phyloP scores from a whole-genome alignment of 495 filamentous ascomycete species.

The Poronia punctata region DNA sequence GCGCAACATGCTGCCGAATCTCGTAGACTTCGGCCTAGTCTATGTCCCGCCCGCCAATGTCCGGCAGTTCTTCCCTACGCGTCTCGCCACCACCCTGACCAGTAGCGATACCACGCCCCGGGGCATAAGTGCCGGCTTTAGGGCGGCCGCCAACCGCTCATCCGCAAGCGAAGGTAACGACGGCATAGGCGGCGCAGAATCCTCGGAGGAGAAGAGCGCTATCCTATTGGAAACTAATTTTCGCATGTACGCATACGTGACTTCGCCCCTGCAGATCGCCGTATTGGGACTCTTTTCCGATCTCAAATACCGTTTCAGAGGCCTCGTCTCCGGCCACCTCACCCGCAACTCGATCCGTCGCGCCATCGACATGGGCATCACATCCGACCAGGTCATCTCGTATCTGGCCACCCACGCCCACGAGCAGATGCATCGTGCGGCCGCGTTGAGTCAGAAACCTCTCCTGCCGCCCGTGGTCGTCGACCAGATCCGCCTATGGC shows the following conservation, averaged over 20 bases:
- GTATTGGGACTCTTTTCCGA: constrained; percentile 85
- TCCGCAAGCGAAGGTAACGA: constrained; percentile 29
- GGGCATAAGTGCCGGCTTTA: constrained; percentile 50
- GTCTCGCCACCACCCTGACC: constrained; percentile 89
- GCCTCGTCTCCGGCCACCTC: constrained; percentile 83
- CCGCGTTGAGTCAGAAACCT: constrained; percentile 47
- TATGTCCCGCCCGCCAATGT: constrained; percentile 53
- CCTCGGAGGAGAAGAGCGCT: constrained; percentile 57
- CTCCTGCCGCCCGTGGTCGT: constrained; percentile 90
- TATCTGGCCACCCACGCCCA: constrained; percentile 88
- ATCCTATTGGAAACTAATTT: constrained; percentile 99
- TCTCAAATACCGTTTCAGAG: constrained; percentile 80
- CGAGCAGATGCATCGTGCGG: constrained; percentile 73
- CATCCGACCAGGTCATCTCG: constrained; percentile 83
- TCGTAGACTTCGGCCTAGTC: constrained; percentile 87
- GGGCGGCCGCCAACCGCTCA: constrained; percentile 36
- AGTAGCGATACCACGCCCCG: constrained; percentile 66
- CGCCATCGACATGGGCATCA: constrained; percentile 87
- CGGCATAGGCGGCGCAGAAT: constrained; percentile 22
- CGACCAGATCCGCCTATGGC: constrained; percentile 96
- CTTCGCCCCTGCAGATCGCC: constrained; percentile 84
- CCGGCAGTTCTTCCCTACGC: constrained; percentile 84
- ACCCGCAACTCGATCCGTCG: constrained; percentile 78
- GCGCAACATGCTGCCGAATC: constrained; percentile 73
- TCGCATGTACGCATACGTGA: constrained; percentile 92